Conservation (phyloP, 352 stramenopile species). For the Globisporangium alternatum region DNA sequence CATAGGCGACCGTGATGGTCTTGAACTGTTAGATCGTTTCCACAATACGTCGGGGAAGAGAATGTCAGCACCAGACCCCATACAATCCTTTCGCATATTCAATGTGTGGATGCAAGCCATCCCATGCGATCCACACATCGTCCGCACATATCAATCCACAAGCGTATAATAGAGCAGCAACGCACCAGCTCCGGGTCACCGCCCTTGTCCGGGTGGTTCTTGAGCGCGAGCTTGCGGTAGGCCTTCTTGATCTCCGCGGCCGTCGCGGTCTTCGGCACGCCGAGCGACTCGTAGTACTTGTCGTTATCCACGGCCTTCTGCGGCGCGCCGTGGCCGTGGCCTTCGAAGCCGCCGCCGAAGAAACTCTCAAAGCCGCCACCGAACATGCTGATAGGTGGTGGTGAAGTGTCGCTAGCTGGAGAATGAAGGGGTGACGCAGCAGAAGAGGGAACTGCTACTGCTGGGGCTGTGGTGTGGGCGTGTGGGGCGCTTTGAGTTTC, state of each 20-base stretch:
- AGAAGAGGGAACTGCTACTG: neutral
- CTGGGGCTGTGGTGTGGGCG: neutral
- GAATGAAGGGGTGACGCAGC: neutral
- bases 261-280: conserved; percentile 81
- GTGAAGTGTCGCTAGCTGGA: neutral
- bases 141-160: neutral
- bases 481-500: conserved; percentile 15
- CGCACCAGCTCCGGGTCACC: conserved; percentile 93
- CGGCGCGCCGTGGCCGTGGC: conserved; percentile 32
- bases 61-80: conserved; percentile 4
- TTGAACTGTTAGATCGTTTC: conserved; percentile 70
- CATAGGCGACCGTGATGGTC: conserved; percentile 93
- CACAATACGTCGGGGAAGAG: conserved; percentile 1
- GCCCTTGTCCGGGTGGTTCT: conserved; percentile 98
- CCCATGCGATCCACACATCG: neutral
- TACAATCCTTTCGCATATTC: neutral
- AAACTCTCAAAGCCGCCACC: conserved; percentile 85
- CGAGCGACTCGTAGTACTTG: conserved; percentile 88
- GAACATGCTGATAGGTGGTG: conserved; percentile 50
- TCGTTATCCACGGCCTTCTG: conserved; percentile 82
- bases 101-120: neutral
- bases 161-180: neutral
- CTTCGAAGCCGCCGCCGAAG: conserved; percentile 76
- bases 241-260: conserved; percentile 89
- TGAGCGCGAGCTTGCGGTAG: conserved; percentile 88